Evolutionary conservation across 257 asterid species (phyloP).

Genomic region (Vinca minor): DNA sequence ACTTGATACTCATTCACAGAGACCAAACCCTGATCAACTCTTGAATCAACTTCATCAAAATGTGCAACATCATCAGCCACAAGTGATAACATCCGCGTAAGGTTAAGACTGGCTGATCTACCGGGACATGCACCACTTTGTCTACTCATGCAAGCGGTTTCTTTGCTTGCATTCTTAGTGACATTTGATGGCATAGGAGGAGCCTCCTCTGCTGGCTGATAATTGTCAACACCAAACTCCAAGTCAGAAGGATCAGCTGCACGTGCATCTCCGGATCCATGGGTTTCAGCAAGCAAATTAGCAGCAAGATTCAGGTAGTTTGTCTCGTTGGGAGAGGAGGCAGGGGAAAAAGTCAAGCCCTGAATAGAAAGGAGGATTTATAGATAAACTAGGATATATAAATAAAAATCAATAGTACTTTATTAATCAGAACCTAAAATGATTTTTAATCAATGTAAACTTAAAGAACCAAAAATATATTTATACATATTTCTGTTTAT

Average conservation of each 20-base stretch:
- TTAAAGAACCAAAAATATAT: not conserved
- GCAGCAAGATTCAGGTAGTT: not conserved
- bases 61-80: not conserved
- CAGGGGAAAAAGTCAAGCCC: not conserved
- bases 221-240: not conserved
- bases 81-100: not conserved
- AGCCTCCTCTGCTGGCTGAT: not conserved
- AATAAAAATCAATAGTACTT: too few relatives aligned
- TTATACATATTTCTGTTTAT: not conserved
- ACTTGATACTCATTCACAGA: slow-evolving; percentile 2
- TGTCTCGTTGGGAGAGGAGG: not conserved
- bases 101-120: not conserved
- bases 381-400: not conserved
- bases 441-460: not conserved
- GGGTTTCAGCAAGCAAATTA: not conserved
- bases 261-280: not conserved
- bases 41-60: not conserved
- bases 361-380: not conserved
- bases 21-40: not conserved
- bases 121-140: not conserved
- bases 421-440: not conserved
- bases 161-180: not conserved
- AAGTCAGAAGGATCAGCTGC: not conserved
- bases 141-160: not conserved
- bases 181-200: not conserved